Conservation (phyloP, 1,139 yeast genomes). For the Suhomyces bokatorum region DNA sequence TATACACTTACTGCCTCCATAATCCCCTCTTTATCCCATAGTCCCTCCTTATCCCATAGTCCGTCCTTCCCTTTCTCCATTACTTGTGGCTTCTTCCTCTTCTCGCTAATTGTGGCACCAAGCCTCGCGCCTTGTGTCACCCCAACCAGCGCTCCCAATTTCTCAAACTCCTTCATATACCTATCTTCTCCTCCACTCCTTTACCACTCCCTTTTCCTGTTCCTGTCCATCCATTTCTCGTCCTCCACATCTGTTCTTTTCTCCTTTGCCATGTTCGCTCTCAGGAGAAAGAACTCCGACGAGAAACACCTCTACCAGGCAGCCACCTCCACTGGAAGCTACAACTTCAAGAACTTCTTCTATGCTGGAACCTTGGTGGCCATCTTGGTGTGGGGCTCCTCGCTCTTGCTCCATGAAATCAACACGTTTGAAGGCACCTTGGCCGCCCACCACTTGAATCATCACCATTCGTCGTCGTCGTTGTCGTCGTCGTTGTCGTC, state of each 20-base stretch:
- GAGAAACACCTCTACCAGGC: constrained; percentile 12
- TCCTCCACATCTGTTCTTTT: not conserved
- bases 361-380: constrained; percentile 28
- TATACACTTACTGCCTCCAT: not conserved
- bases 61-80: not conserved
- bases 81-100: not conserved
- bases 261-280: constrained; percentile 2
- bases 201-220: not conserved
- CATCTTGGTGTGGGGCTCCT: constrained; percentile 41
- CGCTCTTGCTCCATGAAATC: constrained; percentile 33
- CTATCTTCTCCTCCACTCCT: not conserved
- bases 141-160: not conserved
- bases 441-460: not conserved
- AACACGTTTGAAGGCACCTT: constrained; percentile 17
- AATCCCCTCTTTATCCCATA: not conserved
- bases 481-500: no score
- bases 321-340: constrained; percentile 4
- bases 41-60: not conserved
- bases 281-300: constrained; percentile 17
- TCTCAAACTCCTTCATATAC: not conserved
- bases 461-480: no score
- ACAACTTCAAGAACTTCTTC: constrained; percentile 18
- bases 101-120: not conserved
- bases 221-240: not conserved
- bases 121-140: not conserved